A percentile compares a stretch with the other conserved stretches of the same genome.
phyloP scores from a whole-genome alignment of 2,329 filamentous ascomycete genomes.

The Truncatella angustata region DNA sequence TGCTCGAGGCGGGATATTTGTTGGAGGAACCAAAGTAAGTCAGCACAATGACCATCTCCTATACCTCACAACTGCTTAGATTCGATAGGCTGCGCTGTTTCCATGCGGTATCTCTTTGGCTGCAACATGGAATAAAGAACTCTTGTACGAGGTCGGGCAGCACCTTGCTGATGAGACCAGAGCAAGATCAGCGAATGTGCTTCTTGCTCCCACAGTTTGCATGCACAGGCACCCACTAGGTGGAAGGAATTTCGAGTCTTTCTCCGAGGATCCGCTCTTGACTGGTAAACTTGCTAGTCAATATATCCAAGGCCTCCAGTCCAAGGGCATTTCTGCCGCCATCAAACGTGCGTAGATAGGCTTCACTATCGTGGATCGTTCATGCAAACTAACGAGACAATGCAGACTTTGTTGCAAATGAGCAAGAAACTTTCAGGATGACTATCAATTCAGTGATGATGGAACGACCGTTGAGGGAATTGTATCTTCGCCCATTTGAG shows the following conservation, averaged over 20 bases:
- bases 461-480: conserved; percentile 64
- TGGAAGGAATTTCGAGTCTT: conserved; percentile 85
- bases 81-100: conserved; percentile 65
- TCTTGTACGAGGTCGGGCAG: conserved; percentile 67
- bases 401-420: conserved; percentile 66
- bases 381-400: conserved; percentile 9
- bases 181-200: conserved; percentile 70
- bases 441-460: conserved; percentile 63
- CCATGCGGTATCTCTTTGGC: conserved; percentile 78
- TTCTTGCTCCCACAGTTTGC: conserved; percentile 76
- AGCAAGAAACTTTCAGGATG: conserved; percentile 67
- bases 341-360: conserved; percentile 68
- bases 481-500: conserved; percentile 74
- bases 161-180: conserved; percentile 70
- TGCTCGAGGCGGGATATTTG: conserved; percentile 66
- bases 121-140: conserved; percentile 72
- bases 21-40: conserved; percentile 60
- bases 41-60: not conserved
- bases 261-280: conserved; percentile 77
- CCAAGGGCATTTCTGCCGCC: conserved; percentile 71
- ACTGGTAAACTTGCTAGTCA: conserved; percentile 71
- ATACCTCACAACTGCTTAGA: conserved; percentile 8
- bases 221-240: conserved; percentile 80
- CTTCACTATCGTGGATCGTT: conserved; percentile 2
- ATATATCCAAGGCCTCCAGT: conserved; percentile 72